Percentiles rank a stretch among this genome's conserved stretches.
These are phyloP conservation scores for Patellifolia procumbens DNA, from an alignment of 179 eudicot species.

Conservation along the genomic window DNA sequence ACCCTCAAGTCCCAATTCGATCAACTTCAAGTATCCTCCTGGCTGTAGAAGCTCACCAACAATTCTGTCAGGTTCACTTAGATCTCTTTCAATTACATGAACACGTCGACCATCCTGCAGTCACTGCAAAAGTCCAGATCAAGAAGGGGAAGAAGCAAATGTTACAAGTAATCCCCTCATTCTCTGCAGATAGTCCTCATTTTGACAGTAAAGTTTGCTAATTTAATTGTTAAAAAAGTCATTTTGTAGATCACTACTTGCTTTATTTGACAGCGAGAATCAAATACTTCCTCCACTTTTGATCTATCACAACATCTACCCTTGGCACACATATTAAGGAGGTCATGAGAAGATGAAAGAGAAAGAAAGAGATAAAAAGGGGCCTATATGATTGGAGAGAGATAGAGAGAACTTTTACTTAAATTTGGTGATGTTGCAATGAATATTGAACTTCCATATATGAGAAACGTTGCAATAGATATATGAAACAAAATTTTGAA, in stretches of 20 bases:
- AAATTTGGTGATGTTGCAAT: too few relatives aligned
- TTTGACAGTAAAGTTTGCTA: neutral
- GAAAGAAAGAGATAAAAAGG: too few relatives aligned
- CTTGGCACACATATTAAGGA: too few relatives aligned
- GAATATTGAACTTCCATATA: too few relatives aligned
- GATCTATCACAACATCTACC: too few relatives aligned
- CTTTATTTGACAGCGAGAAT: neutral
- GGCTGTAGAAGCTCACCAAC: conserved; percentile 95
- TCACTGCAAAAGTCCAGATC: conserved; percentile 33
- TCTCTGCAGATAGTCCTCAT: neutral
- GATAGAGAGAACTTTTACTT: too few relatives aligned
- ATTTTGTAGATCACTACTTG: neutral
- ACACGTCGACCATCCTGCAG: conserved; percentile 89
- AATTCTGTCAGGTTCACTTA: conserved; percentile 80
- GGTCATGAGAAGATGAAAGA: too few relatives aligned
- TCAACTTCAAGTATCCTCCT: conserved; percentile 87
- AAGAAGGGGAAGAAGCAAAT: conserved; percentile 11
- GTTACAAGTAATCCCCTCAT: neutral
- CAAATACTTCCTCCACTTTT: too few relatives aligned
- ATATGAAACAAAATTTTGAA: neutral
- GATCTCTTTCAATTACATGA: conserved; percentile 85
- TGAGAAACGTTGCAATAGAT: too few relatives aligned
- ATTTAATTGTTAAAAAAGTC: too few relatives aligned
- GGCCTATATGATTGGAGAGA: too few relatives aligned
- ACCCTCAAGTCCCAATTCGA: conserved; percentile 90